Percentiles rank a stretch among this genome's conserved stretches.
Conservation (phyloP, 768 basidiomycete species). For the Psilocybe azurescens region DNA sequence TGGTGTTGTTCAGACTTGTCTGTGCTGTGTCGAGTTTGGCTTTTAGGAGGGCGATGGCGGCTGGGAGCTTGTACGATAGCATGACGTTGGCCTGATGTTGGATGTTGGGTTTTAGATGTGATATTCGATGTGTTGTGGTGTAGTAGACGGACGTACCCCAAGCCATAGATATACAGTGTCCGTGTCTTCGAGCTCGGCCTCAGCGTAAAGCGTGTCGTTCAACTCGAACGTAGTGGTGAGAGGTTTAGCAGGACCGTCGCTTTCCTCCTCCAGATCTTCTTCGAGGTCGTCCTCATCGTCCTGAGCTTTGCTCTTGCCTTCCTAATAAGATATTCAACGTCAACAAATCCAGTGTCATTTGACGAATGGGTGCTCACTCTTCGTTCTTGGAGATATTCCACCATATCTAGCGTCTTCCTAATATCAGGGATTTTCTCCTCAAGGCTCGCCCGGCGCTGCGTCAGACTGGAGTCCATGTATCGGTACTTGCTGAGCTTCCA, state of each 20-base stretch:
- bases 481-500: slow-evolving; percentile 89
- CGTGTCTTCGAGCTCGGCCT: slow-evolving; percentile 85
- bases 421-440: slow-evolving; percentile 98
- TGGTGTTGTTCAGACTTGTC: slow-evolving; percentile 63
- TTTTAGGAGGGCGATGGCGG: slow-evolving; percentile 74
- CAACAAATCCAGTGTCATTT: not conserved
- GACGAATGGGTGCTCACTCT: slow-evolving; percentile 51
- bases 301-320: slow-evolving; percentile 55
- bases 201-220: slow-evolving; percentile 94
- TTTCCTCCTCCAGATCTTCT: slow-evolving; percentile 58
- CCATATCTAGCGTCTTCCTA: slow-evolving; percentile 89
- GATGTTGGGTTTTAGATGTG: not conserved
- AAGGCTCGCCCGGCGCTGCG: slow-evolving; percentile 76
- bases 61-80: slow-evolving; percentile 88
- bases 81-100: slow-evolving; percentile 88
- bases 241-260: slow-evolving; percentile 51
- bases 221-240: slow-evolving; percentile 91
- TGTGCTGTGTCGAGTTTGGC: slow-evolving; percentile 80
- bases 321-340: slow-evolving; percentile 43
- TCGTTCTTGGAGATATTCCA: slow-evolving; percentile 76
- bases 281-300: slow-evolving; percentile 60
- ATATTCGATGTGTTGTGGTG: not conserved
- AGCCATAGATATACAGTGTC: slow-evolving; percentile 96
- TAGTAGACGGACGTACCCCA: slow-evolving; percentile 67
- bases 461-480: slow-evolving; percentile 92